A percentile compares a stretch with the other conserved stretches of the same genome.
Conservation (phyloP, 2,329 filamentous ascomycete species). For the Alternaria sp. region DNA sequence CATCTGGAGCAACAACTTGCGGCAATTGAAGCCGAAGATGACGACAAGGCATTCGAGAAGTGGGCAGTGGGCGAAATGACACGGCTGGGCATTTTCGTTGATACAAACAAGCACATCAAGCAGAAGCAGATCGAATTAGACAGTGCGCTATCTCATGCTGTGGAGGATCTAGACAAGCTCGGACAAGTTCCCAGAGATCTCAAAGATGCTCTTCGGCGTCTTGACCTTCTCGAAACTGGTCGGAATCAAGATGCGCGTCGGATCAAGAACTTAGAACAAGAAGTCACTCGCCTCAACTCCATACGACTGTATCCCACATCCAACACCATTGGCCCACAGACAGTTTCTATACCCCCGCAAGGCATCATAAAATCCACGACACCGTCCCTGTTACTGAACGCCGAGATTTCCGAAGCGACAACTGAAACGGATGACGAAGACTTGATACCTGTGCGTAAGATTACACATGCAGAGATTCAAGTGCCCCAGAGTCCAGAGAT, state of each 20-base stretch:
- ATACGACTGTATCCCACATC: neutral
- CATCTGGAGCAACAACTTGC: constrained; percentile 32
- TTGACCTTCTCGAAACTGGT: constrained; percentile 26
- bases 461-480: constrained; percentile 5
- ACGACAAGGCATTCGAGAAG: constrained; percentile 32
- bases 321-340: neutral
- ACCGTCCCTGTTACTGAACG: neutral
- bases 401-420: constrained; percentile 1
- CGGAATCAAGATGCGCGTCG: constrained; percentile 17
- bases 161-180: constrained; percentile 20
- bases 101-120: constrained; percentile 28
- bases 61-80: constrained; percentile 29
- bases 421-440: constrained; percentile 24
- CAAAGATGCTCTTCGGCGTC: constrained; percentile 15
- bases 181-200: constrained; percentile 10
- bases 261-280: constrained; percentile 21
- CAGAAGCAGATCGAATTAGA: constrained; percentile 32
- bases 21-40: constrained; percentile 37
- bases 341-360: neutral
- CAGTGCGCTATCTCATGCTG: constrained; percentile 16
- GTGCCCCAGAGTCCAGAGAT: constrained; percentile 10
- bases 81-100: constrained; percentile 24
- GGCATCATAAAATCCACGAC: neutral
- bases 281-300: constrained; percentile 17
- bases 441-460: neutral